Base-by-base conservation (phyloP, 257 asterid genomes). In the Ehretia macrophylla region DNA sequence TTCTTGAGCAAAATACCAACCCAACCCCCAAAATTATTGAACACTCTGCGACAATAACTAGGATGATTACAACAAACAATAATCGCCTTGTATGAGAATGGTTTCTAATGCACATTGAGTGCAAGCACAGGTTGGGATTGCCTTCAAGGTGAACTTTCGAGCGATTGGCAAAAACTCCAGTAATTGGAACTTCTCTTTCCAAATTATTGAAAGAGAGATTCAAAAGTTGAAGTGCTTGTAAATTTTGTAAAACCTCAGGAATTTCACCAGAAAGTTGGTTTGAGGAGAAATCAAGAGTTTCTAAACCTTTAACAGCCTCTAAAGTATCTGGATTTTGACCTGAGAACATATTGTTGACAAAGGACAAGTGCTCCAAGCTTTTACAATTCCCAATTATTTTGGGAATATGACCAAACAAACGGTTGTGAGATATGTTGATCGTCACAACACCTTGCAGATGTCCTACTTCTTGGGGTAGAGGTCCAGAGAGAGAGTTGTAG, bases 121-220 rank as follows among this genome's bases (percentile, higher is more conserved):
- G 22, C n/a, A 32, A 32, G 66, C 87, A 79, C 56, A 85, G 76
- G 20, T 68, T 70, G 32, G 14, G 56, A 65, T 83, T 83, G 20
- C 71, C 72, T 72, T 78, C 78, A 53, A 85, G 52, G 47, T 83
- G 73, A 49, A 78, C 74, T 64, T 65, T 73, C 0, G 74, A 62
- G 51, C 78, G 63, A 60, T 78, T 64, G 11, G 73, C 23, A 14
- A 85, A 85, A 22, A 76, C 67, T 40, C 85, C 87, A 17, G 49
- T 51, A 4, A 17, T 32, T 0, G 95, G 95, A 20, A 81, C 46
- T 39, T 62, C 59, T 11, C 95, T 91, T 46, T 66, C 82, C 70
- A 83, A 60, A 56, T 66, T 54, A 37, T 85, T 83, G 77, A 59
- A 71, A 20, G 92, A 85, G 35, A 83, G 82, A 40, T 83, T 79